phyloP scores from a whole-genome alignment of 73 alveolate species.

The Stentor coeruleus region DNA sequence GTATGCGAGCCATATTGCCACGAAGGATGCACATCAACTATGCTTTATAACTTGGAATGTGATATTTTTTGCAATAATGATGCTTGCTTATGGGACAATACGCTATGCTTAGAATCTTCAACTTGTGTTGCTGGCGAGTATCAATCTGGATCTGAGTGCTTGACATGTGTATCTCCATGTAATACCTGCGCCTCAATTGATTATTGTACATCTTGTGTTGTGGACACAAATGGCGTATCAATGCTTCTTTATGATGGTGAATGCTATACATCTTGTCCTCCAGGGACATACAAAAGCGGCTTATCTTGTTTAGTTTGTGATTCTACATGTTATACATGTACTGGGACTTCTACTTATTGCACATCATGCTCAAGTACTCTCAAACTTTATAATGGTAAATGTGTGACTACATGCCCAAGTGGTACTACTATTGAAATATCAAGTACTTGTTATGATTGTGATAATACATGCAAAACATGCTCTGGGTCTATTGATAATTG shows the following conservation, averaged over 20 bases:
- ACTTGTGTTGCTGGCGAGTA: neutral
- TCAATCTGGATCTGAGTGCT: neutral
- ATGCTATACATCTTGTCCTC: neutral
- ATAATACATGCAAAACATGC: constrained; percentile 17
- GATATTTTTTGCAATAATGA: neutral
- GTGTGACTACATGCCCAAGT: neutral
- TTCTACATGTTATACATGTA: constrained; percentile 25
- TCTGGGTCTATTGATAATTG: constrained; percentile 18
- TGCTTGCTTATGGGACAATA: neutral
- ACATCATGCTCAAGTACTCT: constrained; percentile 23
- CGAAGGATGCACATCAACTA: constrained; percentile 9
- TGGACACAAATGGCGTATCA: neutral
- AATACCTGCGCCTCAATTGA: neutral
- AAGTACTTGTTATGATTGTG: constrained; percentile 25
- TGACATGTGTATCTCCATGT: neutral
- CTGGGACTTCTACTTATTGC: constrained; percentile 16
- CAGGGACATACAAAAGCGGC: neutral
- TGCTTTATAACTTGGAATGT: neutral
- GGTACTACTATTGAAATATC: constrained; percentile 20
- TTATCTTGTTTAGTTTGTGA: constrained; percentile 16
- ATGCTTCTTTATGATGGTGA: constrained; percentile 8
- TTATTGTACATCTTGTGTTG: neutral
- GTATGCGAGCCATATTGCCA: neutral
- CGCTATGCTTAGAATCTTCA: neutral
- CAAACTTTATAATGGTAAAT: neutral